phyloP scores from a whole-genome alignment of 2,329 filamentous ascomycete genomes.

The Phialophora chinensis region DNA sequence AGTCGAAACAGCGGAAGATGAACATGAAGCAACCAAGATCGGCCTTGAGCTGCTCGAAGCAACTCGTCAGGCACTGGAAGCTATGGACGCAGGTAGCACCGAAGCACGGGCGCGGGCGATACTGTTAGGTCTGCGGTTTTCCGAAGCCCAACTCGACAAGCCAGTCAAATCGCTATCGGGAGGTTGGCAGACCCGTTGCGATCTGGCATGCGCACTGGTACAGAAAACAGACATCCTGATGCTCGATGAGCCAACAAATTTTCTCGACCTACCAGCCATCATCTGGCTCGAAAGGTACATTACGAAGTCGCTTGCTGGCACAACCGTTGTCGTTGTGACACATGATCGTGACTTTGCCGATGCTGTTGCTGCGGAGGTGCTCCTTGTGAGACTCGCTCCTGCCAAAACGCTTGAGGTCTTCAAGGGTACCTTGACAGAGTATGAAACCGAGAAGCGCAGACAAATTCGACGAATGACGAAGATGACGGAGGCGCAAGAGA shows the following conservation, averaged over 20 bases:
- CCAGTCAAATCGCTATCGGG: slow-evolving; percentile 66
- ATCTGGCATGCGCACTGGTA: slow-evolving; percentile 69
- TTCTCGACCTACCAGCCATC: slow-evolving; percentile 80
- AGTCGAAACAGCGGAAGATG: slow-evolving; percentile 19
- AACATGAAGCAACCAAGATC: slow-evolving; percentile 31
- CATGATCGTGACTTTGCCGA: slow-evolving; percentile 84
- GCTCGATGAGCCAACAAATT: slow-evolving; percentile 87
- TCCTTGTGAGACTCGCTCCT: slow-evolving; percentile 66
- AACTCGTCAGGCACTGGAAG: slow-evolving; percentile 32
- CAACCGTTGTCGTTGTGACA: slow-evolving; percentile 72
- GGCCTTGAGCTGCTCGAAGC: slow-evolving; percentile 38
- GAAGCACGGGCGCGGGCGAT: slow-evolving; percentile 36
- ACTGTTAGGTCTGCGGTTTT: slow-evolving; percentile 36
- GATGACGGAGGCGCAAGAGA: slow-evolving; percentile 83
- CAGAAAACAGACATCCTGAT: slow-evolving; percentile 79
- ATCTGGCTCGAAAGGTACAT: slow-evolving; percentile 83
- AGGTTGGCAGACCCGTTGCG: slow-evolving; percentile 75
- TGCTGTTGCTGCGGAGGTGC: slow-evolving; percentile 74
- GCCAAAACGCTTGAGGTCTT: slow-evolving; percentile 76
- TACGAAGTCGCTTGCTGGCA: slow-evolving; percentile 60
- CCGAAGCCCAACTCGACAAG: slow-evolving; percentile 33
- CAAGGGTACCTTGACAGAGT: slow-evolving; percentile 73
- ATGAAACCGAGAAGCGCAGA: slow-evolving; percentile 66
- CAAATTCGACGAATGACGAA: slow-evolving; percentile 71
- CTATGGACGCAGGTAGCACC: slow-evolving; percentile 37